Base-by-base conservation (phyloP, 1,139 yeast genomes). In the Taphrina flavorubra region DNA sequence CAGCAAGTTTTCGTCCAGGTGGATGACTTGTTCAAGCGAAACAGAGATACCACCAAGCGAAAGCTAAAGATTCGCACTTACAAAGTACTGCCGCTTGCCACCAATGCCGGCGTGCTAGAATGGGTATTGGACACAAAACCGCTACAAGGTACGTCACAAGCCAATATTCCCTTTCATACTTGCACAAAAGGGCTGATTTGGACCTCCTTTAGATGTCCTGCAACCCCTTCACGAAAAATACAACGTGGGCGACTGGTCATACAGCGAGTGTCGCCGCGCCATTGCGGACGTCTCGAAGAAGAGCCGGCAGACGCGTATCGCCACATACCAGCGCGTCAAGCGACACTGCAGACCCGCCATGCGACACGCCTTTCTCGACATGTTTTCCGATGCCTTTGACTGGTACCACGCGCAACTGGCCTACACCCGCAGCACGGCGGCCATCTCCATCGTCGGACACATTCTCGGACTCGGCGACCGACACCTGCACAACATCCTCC, bases 1-100 rank as follows among this genome's bases (percentile, higher is more conserved):
- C 96, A 92, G 76, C 99, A 94, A 76, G 98, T 94, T 0, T 95
- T 95, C 77, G 88, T 83, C 37, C 90, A 92, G 76, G 97, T 92
- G 20, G 91, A 92, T 75, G 79, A 81, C n/a, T 84, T 92, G 56
- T 83, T 94, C 71, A 77, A 74, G 16, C 81, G 81, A 46, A 86
- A 89, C 74, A 81, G 83, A 65, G 85, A 84, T 56, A 83, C 96
- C 0, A 77, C 86, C 46, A 82, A 79, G 62, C 78, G 94, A 18
- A 78, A 82, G 0, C 79, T 94, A 67, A 80, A 83, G 6, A 85
- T 94, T 1, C 79, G 97, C 64, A 92, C 98, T 0, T 95, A 95
- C 77, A 89, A 88, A 72, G 97, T 94, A 0, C 85, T 92, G 11
- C 98, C 99, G 0, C 78, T 95, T 66, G 97, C 97, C 0, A 92